Conservation (phyloP, 192 early-diverging fungal species). For the Gryganskiella cystojenkinii region DNA sequence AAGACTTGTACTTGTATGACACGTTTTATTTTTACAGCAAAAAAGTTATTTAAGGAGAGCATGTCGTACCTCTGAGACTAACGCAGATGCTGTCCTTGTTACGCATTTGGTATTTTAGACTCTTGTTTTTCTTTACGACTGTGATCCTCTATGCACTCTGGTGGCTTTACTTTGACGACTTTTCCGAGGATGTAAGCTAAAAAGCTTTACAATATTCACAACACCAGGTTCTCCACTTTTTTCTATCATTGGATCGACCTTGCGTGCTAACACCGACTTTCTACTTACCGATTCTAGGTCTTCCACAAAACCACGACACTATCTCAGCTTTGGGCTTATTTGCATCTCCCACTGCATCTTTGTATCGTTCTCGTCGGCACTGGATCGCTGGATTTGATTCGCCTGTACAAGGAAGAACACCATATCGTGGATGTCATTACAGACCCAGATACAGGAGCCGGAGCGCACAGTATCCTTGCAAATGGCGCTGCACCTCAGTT, state of each 20-base stretch:
- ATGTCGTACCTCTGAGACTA: no score
- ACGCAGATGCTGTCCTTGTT: no score
- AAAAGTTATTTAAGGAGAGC: no score
- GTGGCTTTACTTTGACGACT: conserved; percentile 66
- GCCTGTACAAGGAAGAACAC: conserved; percentile 34
- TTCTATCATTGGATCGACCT: background rate
- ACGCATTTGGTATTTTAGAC: background rate
- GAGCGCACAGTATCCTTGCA: no score
- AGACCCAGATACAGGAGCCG: background rate
- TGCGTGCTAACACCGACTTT: no score
- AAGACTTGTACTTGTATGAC: conserved; percentile 26
- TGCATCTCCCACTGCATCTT: conserved; percentile 59
- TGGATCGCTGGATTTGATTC: conserved; percentile 37
- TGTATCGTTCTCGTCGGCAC: conserved; percentile 58
- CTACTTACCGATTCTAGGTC: no score
- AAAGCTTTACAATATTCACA: no score
- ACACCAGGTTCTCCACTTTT: background rate
- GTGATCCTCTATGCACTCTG: conserved; percentile 59
- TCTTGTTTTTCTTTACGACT: conserved; percentile 22
- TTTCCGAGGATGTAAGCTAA: conserved; percentile 56
- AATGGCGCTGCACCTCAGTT: no score
- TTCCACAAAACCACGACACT: conserved; percentile 40
- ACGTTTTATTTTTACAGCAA: no score
- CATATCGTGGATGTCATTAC: conserved; percentile 11
- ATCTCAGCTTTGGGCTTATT: conserved; percentile 57